Base-by-base conservation (phyloP, 2,329 filamentous ascomycete genomes). In the Fusarium concolor region DNA sequence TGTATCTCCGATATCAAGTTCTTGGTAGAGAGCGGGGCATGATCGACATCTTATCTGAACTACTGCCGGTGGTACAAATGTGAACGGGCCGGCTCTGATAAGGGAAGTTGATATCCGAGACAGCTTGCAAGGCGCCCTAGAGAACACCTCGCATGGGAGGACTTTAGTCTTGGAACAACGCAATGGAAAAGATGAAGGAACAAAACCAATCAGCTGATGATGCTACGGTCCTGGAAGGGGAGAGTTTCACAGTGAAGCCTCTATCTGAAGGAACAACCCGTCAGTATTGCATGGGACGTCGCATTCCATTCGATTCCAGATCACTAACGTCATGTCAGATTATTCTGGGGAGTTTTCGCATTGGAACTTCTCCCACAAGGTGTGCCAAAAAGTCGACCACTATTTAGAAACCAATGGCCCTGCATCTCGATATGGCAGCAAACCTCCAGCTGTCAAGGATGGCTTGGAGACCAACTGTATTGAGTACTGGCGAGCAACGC, bases 281-380 rank as follows among this genome's bases (percentile, higher is more conserved):
- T 51, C 5, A 51, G 47, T 33, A 18, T 6, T n/a, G n/a, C n/a
- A n/a, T n/a, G n/a, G n/a, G n/a, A n/a, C n/a, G n/a, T n/a, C n/a
- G n/a, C n/a, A n/a, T n/a, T n/a, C n/a, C n/a, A n/a, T n/a, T n/a
- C n/a, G n/a, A n/a, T n/a, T 24, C 3, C 12, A 7, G 7, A 10
- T 22, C 10, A 20, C 37, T 51, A 20, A 42, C 37, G 6, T 8
- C 6, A 24, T 41, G 26, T 2, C 6, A 51, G 47, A 51, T 41
- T 51, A 51, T 17, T 51, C 47, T 41, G 47, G 47, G 1, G 37
- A 42, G 14, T 51, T 51, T 17, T 51, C 47, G 11, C 47, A 51
- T 6, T 51, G 47, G 47, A 51, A 51, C 18, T 51, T 51, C 26
- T 51, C 47, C 0, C 37, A 51, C 15, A 51, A 41, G 12, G 47